Conservation (phyloP, 2,329 filamentous ascomycete species). For the Botrytis deweyae region DNA sequence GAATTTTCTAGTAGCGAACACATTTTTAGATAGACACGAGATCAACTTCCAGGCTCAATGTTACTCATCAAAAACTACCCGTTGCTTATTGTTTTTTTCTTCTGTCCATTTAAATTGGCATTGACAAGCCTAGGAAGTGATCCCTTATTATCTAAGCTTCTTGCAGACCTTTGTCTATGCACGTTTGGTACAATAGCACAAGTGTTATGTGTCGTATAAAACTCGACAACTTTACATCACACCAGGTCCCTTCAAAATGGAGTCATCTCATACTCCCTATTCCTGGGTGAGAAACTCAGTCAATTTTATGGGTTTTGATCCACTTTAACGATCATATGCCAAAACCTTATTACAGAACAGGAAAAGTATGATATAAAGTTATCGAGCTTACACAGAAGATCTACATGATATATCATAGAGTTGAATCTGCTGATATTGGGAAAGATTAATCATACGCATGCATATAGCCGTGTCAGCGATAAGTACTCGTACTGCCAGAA, state of each 20-base stretch:
- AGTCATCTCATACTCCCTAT: neutral
- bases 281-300: neutral
- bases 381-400: neutral
- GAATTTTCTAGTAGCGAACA: too few relatives aligned
- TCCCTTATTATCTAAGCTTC: neutral
- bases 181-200: neutral
- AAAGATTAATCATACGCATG: neutral
- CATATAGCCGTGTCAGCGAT: neutral
- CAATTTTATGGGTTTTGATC: neutral
- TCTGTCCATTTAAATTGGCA: too few relatives aligned
- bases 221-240: neutral
- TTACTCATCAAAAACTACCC: neutral
- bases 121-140: neutral
- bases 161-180: neutral
- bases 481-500: neutral
- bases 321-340: neutral
- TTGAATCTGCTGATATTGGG: neutral
- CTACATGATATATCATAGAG: neutral
- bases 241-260: neutral
- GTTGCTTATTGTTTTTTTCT: neutral
- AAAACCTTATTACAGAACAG: neutral
- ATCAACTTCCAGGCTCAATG: neutral
- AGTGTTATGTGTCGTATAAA: too few relatives aligned
- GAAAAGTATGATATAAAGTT: neutral
- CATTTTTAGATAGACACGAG: neutral